phyloP scores from a whole-genome alignment of 2,329 filamentous ascomycete genomes.

The Aspergillus quadricinctus region DNA sequence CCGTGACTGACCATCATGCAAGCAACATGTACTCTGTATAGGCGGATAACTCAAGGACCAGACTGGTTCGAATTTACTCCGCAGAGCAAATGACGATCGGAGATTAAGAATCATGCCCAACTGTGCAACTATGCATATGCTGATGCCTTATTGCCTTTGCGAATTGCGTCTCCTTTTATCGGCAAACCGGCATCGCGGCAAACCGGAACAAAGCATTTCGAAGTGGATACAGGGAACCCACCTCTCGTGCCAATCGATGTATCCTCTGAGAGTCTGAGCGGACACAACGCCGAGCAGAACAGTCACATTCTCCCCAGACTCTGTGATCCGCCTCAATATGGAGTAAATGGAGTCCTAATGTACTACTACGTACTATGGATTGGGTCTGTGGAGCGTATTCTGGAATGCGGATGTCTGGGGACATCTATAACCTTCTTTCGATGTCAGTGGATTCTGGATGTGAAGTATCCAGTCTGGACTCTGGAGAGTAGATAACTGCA shows the following conservation, averaged over 20 bases:
- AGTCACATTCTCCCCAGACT: neutral
- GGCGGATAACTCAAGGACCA: no score
- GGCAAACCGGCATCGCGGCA: constrained; percentile 32
- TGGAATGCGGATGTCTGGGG: neutral
- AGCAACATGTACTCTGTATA: no score
- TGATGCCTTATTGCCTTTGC: neutral
- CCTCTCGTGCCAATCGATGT: neutral
- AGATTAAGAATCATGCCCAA: no score
- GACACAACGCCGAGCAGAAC: neutral
- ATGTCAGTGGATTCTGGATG: neutral
- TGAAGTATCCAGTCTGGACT: neutral
- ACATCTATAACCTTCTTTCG: neutral
- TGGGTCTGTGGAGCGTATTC: neutral
- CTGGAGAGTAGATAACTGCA: no score
- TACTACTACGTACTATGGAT: neutral
- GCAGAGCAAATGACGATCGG: no score
- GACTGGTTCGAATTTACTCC: no score
- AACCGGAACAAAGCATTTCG: constrained; percentile 6
- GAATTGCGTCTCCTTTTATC: constrained; percentile 13
- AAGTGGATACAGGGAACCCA: neutral
- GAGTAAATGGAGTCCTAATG: neutral
- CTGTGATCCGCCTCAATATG: neutral
- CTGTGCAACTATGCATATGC: no score
- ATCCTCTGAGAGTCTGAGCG: neutral
- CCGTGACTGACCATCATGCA: no score